Evolutionary conservation across 2,329 filamentous ascomycete species (phyloP).

Genomic region (Diaporthe citri): DNA sequence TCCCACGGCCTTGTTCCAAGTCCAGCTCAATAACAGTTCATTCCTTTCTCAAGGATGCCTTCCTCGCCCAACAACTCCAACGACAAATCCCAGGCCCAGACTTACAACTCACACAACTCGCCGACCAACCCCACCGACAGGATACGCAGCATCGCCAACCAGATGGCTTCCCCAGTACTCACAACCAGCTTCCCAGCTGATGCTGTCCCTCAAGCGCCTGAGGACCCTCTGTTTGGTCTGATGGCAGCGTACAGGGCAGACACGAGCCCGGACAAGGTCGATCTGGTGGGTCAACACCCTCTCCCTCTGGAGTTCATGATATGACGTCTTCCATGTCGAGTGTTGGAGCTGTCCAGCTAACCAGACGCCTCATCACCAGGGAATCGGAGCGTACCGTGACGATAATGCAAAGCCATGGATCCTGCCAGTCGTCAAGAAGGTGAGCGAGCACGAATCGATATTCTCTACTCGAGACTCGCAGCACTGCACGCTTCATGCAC

Average conservation of each 20-base stretch:
- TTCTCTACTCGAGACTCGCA: conserved; percentile 7
- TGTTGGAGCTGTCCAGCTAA: conserved; percentile 22
- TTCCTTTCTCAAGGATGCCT: conserved; percentile 73
- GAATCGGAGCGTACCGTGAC: conserved; percentile 93
- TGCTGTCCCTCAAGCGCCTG: conserved; percentile 88
- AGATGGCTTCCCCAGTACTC: conserved; percentile 74
- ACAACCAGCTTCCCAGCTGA: conserved; percentile 80
- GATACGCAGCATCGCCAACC: conserved; percentile 73
- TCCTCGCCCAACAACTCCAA: conserved; percentile 61
- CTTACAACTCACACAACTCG: conserved; percentile 49
- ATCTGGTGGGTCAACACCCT: conserved; percentile 74
- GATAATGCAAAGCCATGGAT: conserved; percentile 98
- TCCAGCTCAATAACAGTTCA: conserved; percentile 31
- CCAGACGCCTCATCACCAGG: conserved; percentile 53
- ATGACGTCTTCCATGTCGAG: conserved; percentile 25
- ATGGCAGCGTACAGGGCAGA: conserved; percentile 91
- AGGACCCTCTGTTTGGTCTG: conserved; percentile 94
- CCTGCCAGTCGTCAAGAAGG: conserved; percentile 95
- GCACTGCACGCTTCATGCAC: background rate
- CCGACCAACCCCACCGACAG: conserved; percentile 63
- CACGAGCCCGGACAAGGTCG: conserved; percentile 83
- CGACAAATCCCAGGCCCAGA: conserved; percentile 41
- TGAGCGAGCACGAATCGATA: conserved; percentile 56
- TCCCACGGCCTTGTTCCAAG: conserved; percentile 16
- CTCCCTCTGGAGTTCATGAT: conserved; percentile 13